These are phyloP conservation scores for Cutaneotrichosporon cutaneum DNA, from an alignment of 1,284 basidiomycete species.

Conservation along the genomic window DNA sequence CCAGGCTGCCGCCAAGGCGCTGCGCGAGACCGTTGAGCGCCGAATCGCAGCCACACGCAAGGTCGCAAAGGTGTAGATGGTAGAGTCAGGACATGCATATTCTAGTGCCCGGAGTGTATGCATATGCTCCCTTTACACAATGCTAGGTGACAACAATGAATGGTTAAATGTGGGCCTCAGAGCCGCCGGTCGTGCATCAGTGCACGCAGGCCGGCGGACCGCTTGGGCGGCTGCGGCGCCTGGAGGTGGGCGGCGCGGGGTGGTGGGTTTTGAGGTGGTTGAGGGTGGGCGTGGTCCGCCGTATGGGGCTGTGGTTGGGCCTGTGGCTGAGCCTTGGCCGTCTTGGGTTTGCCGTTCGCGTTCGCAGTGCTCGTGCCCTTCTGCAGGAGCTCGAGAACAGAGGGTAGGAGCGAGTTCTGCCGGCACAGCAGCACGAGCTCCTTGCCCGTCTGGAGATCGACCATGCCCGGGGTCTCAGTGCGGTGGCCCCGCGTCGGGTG, in stretches of 20 bases:
- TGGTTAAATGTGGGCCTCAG: neutral
- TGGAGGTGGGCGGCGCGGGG: slow-evolving; percentile 8
- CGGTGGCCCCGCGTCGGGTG: slow-evolving; percentile 19
- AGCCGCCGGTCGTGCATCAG: slow-evolving; percentile 13
- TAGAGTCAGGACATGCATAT: slow-evolving; percentile 1
- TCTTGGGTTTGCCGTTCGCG: neutral
- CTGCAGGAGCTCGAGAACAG: slow-evolving; percentile 46
- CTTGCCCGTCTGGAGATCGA: slow-evolving; percentile 44
- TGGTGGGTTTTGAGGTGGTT: neutral
- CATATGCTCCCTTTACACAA: neutral
- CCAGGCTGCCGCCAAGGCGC: slow-evolving; percentile 32
- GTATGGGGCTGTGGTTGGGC: neutral
- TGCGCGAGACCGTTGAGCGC: slow-evolving; percentile 32
- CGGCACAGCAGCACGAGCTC: slow-evolving; percentile 51
- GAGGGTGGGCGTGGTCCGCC: neutral
- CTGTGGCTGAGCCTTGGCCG: neutral
- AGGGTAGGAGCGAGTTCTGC: slow-evolving; percentile 50
- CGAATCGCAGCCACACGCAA: slow-evolving; percentile 2
- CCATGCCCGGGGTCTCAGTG: neutral
- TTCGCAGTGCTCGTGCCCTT: neutral
- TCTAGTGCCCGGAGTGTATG: neutral
- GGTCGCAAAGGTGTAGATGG: neutral
- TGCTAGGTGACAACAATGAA: slow-evolving; percentile 1
- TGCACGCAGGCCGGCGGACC: slow-evolving; percentile 5
- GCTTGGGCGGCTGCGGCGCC: neutral